A percentile compares a stretch with the other conserved stretches of the same genome.
phyloP scores from a whole-genome alignment of 78 protist species.

The Speleostelium caveatum region DNA sequence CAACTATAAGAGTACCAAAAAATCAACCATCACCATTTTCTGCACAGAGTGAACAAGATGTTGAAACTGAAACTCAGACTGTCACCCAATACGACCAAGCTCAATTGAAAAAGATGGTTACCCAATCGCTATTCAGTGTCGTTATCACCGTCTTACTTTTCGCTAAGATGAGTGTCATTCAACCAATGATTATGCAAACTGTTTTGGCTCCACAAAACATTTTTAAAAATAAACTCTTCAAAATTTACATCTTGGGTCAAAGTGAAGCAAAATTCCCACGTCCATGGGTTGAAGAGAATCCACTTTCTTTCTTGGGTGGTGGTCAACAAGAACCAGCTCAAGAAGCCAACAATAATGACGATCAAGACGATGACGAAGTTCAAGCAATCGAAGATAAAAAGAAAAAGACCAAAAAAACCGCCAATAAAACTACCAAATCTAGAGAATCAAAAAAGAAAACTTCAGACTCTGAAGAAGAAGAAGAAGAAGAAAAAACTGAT shows the following conservation, averaged over 20 bases:
- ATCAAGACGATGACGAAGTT: neutral
- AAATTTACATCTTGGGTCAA: constrained; percentile 66
- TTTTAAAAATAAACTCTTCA: constrained; percentile 59
- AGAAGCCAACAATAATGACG: neutral
- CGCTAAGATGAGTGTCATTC: constrained; percentile 38
- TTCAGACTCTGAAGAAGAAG: neutral
- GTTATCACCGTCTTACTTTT: constrained; percentile 37
- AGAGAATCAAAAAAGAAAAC: neutral
- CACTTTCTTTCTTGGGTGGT: constrained; percentile 30
- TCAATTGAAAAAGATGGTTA: constrained; percentile 15
- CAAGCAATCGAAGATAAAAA: neutral
- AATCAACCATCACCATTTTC: constrained; percentile 25
- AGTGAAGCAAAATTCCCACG: constrained; percentile 43
- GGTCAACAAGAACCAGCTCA: neutral
- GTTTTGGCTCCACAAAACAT: constrained; percentile 35
- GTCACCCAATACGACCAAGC: constrained; percentile 32
- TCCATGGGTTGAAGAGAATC: constrained; percentile 68
- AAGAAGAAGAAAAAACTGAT: constrained; percentile 1
- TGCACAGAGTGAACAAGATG: constrained; percentile 15
- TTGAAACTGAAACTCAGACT: constrained; percentile 17
- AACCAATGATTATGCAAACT: constrained; percentile 56
- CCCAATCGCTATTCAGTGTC: constrained; percentile 11
- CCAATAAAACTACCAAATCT: constrained; percentile 2
- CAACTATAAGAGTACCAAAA: constrained; percentile 21
- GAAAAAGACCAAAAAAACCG: neutral